Conservation (phyloP, 352 stramenopile species). For the Globisporangium orthogonon region DNA sequence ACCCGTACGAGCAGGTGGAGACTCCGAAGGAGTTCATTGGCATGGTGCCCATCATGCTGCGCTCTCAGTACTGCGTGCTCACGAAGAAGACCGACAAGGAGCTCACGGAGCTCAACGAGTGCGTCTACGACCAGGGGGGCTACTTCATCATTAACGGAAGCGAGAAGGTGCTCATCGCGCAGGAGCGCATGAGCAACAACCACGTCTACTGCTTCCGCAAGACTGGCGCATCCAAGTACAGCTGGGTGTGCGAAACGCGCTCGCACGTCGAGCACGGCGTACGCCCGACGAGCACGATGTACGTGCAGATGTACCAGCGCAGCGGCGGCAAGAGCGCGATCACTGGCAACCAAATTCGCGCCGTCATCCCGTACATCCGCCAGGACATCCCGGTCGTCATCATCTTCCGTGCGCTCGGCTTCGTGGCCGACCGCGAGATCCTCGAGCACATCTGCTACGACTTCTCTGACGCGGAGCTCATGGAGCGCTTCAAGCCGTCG, state of each 20-base stretch:
- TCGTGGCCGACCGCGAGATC: conserved; percentile 96
- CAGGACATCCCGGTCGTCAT: conserved; percentile 99
- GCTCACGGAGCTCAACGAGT: conserved; percentile 95
- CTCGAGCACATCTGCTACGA: conserved; percentile 99
- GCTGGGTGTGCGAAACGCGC: conserved; percentile 95
- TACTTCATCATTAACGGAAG: conserved; percentile 99
- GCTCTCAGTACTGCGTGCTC: conserved; percentile 95
- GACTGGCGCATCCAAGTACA: conserved; percentile 95
- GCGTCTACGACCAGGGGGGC: conserved; percentile 99
- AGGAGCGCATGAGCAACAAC: conserved; percentile 99
- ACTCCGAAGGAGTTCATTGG: conserved; percentile 95
- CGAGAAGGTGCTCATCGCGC: conserved; percentile 98
- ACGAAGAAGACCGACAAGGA: conserved; percentile 91
- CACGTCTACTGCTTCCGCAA: conserved; percentile 99
- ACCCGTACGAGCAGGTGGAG: conserved; percentile 83
- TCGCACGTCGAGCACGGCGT: conserved; percentile 95
- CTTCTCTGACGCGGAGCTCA: conserved; percentile 97
- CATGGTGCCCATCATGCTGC: conserved; percentile 98
- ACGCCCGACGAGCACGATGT: conserved; percentile 95
- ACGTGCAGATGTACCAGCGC: conserved; percentile 99
- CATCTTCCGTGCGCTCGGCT: conserved; percentile 98
- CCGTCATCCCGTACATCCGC: conserved; percentile 97
- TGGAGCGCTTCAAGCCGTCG: conserved; percentile 98
- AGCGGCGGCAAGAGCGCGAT: conserved; percentile 91
- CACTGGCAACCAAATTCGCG: conserved; percentile 97